phyloP scores from a whole-genome alignment of 2,329 filamentous ascomycete species.

The Metarhizium guizhouense region DNA sequence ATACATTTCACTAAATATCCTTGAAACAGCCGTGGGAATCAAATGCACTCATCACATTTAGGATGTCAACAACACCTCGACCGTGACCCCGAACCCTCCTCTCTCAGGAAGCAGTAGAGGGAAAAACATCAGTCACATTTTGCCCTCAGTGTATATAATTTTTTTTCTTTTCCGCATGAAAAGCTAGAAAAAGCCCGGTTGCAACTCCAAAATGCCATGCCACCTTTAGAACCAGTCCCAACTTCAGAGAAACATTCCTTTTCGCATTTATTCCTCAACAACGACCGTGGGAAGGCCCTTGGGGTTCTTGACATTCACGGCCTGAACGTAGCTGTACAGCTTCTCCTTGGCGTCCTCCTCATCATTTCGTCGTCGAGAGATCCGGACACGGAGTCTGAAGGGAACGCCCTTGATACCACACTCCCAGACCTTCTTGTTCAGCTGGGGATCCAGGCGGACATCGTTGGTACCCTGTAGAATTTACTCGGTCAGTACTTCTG shows the following conservation, averaged over 20 bases:
- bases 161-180: constrained; percentile 29
- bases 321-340: constrained; percentile 99
- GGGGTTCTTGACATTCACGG: constrained; percentile 98
- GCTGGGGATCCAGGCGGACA: constrained; percentile 94
- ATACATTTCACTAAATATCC: neutral
- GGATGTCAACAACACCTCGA: neutral
- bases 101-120: neutral
- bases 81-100: neutral
- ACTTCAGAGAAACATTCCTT: constrained; percentile 22
- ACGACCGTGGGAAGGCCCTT: constrained; percentile 93
- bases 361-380: constrained; percentile 99
- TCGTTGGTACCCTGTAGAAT: constrained; percentile 75
- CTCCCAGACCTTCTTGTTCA: constrained; percentile 99
- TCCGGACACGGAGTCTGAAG: constrained; percentile 94
- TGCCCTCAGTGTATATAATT: constrained; percentile 6
- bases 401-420: constrained; percentile 97
- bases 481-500: constrained; percentile 13
- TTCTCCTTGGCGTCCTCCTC: constrained; percentile 99
- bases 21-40: neutral
- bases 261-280: constrained; percentile 59
- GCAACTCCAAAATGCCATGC: constrained; percentile 39
- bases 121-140: constrained; percentile 25
- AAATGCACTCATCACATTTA: constrained; percentile 6
- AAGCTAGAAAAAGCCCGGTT: constrained; percentile 34
- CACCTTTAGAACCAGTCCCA: constrained; percentile 32